phyloP scores from a whole-genome alignment of 2,329 filamentous ascomycete genomes.

The Xylariomycetidae sp. region DNA sequence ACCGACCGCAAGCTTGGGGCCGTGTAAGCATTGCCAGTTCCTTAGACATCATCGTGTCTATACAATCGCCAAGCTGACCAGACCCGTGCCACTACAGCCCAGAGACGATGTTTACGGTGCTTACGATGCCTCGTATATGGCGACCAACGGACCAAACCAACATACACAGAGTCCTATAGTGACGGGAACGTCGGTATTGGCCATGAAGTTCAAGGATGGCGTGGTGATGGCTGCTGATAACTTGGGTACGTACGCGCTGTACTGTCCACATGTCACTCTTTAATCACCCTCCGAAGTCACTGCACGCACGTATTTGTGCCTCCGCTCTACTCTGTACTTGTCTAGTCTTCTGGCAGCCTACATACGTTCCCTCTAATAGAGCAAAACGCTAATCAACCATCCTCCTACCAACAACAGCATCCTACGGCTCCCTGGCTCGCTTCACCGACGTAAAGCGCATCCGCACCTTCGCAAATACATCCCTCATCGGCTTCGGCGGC shows the following conservation, averaged over 20 bases:
- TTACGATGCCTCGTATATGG: slow-evolving; percentile 85
- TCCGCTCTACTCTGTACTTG: too few relatives aligned
- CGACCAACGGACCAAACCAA: slow-evolving; percentile 65
- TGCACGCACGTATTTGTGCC: too few relatives aligned
- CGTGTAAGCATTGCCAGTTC: slow-evolving; percentile 48
- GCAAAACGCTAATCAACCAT: slow-evolving; percentile 8
- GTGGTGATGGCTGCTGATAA: slow-evolving; percentile 97
- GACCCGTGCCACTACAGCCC: slow-evolving; percentile 56
- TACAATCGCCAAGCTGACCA: slow-evolving; percentile 26
- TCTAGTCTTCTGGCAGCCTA: not conserved
- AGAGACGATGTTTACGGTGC: slow-evolving; percentile 95
- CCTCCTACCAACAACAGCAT: slow-evolving; percentile 60
- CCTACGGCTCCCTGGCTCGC: slow-evolving; percentile 92
- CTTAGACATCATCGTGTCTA: slow-evolving; percentile 1
- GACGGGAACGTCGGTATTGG: slow-evolving; percentile 92
- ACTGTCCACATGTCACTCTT: slow-evolving; percentile 2
- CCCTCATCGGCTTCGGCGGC: slow-evolving; percentile 89
- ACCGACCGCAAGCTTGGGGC: slow-evolving; percentile 69
- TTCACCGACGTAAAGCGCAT: slow-evolving; percentile 97
- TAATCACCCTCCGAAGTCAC: too few relatives aligned
- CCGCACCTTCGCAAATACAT: slow-evolving; percentile 76
- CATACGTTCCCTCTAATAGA: not conserved
- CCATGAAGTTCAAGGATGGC: slow-evolving; percentile 92
- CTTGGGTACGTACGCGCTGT: slow-evolving; percentile 58
- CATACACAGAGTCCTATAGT: slow-evolving; percentile 92